Percentiles rank a stretch among this genome's conserved stretches.
Conservation (phyloP, 768 basidiomycete genomes). For the Hysterangium stoloniferum region DNA sequence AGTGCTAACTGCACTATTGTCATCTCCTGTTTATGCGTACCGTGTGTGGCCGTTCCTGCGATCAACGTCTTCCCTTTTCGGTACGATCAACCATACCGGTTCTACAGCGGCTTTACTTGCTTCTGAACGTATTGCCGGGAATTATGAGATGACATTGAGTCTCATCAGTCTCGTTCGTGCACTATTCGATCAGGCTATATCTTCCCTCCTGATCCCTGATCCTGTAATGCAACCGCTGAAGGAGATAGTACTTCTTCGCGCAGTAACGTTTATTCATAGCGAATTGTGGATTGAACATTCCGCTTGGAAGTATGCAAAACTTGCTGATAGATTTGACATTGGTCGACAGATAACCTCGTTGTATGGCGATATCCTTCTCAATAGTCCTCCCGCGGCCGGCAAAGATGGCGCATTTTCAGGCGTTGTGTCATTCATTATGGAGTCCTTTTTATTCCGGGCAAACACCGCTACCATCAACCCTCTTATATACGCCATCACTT, state of each 20-base stretch:
- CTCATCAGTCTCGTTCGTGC: conserved; percentile 70
- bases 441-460: conserved; percentile 66
- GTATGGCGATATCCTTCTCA: conserved; percentile 58
- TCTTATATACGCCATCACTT: conserved; percentile 60
- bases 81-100: conserved; percentile 46
- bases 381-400: conserved; percentile 40
- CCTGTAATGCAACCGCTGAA: conserved; percentile 63
- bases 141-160: conserved; percentile 77
- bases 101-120: conserved; percentile 62
- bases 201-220: conserved; percentile 31
- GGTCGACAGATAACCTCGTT: conserved; percentile 57
- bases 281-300: conserved; percentile 86
- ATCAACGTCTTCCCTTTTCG: conserved; percentile 70
- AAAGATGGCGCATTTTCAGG: conserved; percentile 42
- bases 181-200: conserved; percentile 65
- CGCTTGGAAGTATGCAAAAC: conserved; percentile 78
- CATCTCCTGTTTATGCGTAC: conserved; percentile 66
- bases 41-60: conserved; percentile 86
- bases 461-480: conserved; percentile 78
- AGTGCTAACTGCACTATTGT: conserved; percentile 69
- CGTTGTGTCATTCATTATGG: conserved; percentile 37
- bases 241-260: conserved; percentile 76
- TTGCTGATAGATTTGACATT: conserved; percentile 81
- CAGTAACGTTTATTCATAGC: conserved; percentile 68
- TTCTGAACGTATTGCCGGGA: conserved; percentile 59